Conservation (phyloP, 2,329 filamentous ascomycete genomes). For the Exophiala calicioides region DNA sequence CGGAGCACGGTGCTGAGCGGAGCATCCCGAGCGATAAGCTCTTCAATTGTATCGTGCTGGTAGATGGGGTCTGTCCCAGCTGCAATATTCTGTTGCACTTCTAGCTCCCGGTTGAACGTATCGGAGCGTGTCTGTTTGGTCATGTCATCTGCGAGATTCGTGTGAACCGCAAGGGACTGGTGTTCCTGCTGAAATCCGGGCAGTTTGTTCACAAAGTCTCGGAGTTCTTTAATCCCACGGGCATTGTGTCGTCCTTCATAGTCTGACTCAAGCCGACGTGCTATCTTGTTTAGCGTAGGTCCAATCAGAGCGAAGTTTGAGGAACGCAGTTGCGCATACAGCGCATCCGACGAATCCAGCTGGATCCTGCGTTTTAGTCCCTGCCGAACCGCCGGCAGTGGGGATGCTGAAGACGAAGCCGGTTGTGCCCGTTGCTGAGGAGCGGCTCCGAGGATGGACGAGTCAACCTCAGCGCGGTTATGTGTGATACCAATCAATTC, state of each 20-base stretch:
- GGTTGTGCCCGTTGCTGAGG: conserved; percentile 55
- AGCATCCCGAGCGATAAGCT: conserved; percentile 86
- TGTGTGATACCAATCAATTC: conserved; percentile 89
- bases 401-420: conserved; percentile 56
- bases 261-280: conserved; percentile 79
- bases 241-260: conserved; percentile 85
- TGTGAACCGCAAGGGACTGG: conserved; percentile 87
- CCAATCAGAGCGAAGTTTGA: conserved; percentile 96
- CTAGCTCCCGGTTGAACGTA: conserved; percentile 80
- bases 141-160: conserved; percentile 88
- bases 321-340: conserved; percentile 85
- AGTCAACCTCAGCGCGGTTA: conserved; percentile 90
- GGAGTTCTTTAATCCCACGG: conserved; percentile 86
- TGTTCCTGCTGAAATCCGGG: conserved; percentile 92
- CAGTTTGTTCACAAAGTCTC: conserved; percentile 91
- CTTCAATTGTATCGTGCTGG: conserved; percentile 88
- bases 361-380: conserved; percentile 83
- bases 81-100: conserved; percentile 93
- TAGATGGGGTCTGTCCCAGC: conserved; percentile 85
- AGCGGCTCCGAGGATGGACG: conserved; percentile 78
- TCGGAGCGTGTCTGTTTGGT: conserved; percentile 90
- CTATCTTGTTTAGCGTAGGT: conserved; percentile 83
- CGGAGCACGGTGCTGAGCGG: conserved; percentile 80
- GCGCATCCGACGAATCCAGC: conserved; percentile 82
- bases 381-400: conserved; percentile 56